Base-by-base conservation (phyloP, 306 rosid genomes). In the Herpetospermum pedunculosum region DNA sequence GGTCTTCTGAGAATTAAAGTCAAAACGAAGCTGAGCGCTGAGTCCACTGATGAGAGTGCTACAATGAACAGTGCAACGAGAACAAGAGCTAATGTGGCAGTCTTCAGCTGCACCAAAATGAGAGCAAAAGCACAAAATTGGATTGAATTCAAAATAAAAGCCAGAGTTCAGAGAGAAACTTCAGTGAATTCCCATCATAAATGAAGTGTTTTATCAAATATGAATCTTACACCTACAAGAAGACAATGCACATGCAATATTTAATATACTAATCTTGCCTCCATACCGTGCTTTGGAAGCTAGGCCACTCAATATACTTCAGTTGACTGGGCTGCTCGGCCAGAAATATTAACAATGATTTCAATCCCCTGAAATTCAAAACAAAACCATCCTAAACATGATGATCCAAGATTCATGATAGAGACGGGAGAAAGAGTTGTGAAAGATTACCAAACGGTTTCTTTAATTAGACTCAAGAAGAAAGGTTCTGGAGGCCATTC, bases 311-410 rank as follows among this genome's bases (percentile, higher is more conserved):
- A 41, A 90, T 84, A 81, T 88, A 88, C 80, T 87, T 92, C 59
- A 92, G 86, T 82, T 90, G 97, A 83, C 97, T 79, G 37, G 98
- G 98, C 78, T 93, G 98, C 87, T 93, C 93, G 48, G 55, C 81
- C 84, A 93, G 82, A 86, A 92, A 92, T 38, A 32, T 55, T 60
- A 82, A 80, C 32, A 90, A 72, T 2, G 85, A 86, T 80, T 81
- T 87, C 75, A 86, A 23, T 26, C 78, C 85, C 96, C 97, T 92
- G 72, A 30, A 60, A 76, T 65, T 19, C 49, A 48, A 25, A 52
- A 32, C 76, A 41, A 35, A 28, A 35, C 29, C 49, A 34, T 73
- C 34, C 49, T 32, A n/a, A 16, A 41, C 53, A 26, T 15, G 8
- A 32, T 73, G 64, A 69, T 10, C 29, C 34, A 43, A 65, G 25